phyloP scores from a whole-genome alignment of 441 rosid species.

The Croton laevigatus region DNA sequence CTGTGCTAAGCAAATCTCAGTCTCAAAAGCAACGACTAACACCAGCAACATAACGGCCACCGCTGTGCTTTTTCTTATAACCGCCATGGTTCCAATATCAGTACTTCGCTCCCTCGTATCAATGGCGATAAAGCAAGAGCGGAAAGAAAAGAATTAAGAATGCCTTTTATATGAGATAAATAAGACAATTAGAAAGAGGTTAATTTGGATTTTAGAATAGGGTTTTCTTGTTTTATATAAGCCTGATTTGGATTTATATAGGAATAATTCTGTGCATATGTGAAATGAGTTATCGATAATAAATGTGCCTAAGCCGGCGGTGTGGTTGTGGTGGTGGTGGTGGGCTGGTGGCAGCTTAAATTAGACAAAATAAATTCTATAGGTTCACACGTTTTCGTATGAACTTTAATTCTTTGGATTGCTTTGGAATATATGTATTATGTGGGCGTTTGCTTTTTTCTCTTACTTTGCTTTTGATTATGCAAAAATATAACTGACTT shows the following conservation, averaged over 20 bases:
- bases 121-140: neutral
- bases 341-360: neutral
- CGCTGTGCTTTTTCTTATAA: constrained; percentile 25
- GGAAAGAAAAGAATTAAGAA: neutral
- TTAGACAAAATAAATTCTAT: neutral
- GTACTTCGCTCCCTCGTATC: neutral
- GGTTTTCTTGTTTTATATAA: neutral
- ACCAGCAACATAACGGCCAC: neutral
- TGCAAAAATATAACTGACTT: neutral
- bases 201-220: neutral
- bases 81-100: neutral
- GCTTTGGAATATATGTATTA: neutral
- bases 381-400: constrained; percentile 6
- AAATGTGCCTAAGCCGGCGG: neutral
- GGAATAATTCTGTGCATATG: neutral
- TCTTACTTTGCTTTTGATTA: neutral
- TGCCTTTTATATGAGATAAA: neutral
- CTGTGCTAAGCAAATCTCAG: constrained; percentile 31
- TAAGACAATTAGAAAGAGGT: neutral
- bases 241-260: neutral
- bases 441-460: neutral
- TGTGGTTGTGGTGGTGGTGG: neutral
- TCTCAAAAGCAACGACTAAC: constrained; percentile 22
- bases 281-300: neutral
- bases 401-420: neutral